Percentiles rank a stretch among this genome's conserved stretches.
Conservation (phyloP, 202 grass and related monocot species). For the Dendrocalamus latiflorus region DNA sequence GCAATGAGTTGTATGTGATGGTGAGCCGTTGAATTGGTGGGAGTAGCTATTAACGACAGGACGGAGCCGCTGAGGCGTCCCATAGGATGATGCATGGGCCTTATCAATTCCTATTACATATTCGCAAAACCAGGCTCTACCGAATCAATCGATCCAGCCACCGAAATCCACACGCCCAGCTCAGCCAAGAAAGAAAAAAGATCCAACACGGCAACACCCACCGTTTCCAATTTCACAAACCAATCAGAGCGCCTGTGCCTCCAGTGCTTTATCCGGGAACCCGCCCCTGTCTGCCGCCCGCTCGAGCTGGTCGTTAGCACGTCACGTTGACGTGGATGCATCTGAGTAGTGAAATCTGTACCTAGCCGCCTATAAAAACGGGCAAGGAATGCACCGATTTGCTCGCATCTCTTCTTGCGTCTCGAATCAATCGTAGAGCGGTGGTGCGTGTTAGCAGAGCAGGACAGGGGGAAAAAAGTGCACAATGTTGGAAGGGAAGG, state of each 20-base stretch:
- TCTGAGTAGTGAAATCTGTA: background rate
- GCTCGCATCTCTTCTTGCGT: background rate
- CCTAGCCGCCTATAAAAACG: constrained; percentile 14
- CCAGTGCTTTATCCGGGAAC: background rate
- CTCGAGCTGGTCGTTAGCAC: constrained; percentile 16
- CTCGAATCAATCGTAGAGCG: background rate
- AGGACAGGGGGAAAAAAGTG: no score
- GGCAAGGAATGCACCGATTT: background rate
- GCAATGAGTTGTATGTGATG: no score
- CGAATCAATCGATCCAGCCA: background rate
- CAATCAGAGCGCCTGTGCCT: background rate
- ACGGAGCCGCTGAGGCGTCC: no score
- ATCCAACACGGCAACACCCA: constrained; percentile 4
- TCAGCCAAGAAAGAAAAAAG: background rate
- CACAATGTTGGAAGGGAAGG: constrained; percentile 87
- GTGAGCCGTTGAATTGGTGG: no score
- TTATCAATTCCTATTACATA: background rate
- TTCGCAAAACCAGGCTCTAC: background rate
- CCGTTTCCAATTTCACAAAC: background rate
- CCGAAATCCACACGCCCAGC: background rate
- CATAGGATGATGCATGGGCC: no score
- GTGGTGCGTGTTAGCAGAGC: background rate
- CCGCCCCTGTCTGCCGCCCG: background rate
- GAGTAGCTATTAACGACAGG: no score
- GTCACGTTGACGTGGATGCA: constrained; percentile 30